These are phyloP conservation scores for Pugionium dolabratum DNA, from an alignment of 345 rosid genomes.

Conservation along the genomic window DNA sequence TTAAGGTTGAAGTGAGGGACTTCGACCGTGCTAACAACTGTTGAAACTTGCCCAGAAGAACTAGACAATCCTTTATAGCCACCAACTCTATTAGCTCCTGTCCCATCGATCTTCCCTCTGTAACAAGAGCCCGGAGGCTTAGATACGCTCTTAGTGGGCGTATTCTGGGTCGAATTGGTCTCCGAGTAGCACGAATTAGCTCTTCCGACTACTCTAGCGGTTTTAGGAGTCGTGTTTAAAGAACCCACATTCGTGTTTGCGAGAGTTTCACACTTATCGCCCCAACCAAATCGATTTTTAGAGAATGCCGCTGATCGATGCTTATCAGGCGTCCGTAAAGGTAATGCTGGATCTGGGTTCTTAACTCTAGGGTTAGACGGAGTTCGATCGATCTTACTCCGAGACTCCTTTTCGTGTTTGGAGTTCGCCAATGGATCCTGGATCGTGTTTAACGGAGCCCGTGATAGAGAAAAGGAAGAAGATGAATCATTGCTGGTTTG, in stretches of 20 bases:
- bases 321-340: slow-evolving; percentile 76
- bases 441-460: slow-evolving; percentile 70
- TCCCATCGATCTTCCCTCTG: slow-evolving; percentile 59
- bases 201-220: slow-evolving; percentile 40
- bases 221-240: slow-evolving; percentile 56
- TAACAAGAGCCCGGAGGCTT: slow-evolving; percentile 71
- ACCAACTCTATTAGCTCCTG: slow-evolving; percentile 52
- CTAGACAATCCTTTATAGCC: slow-evolving; percentile 70
- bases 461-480: slow-evolving; percentile 33
- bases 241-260: slow-evolving; percentile 31
- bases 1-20: slow-evolving; percentile 93
- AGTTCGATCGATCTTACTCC: slow-evolving; percentile 55
- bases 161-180: slow-evolving; percentile 71
- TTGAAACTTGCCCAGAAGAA: slow-evolving; percentile 45
- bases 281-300: slow-evolving; percentile 72
- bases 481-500: slow-evolving; percentile 51
- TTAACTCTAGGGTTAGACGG: slow-evolving; percentile 66
- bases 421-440: slow-evolving; percentile 50
- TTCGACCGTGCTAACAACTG: slow-evolving; percentile 66
- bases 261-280: slow-evolving; percentile 47
- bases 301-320: slow-evolving; percentile 44
- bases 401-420: slow-evolving; percentile 47
- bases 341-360: slow-evolving; percentile 53
- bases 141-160: slow-evolving; percentile 87
- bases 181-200: slow-evolving; percentile 29